Percentiles rank a stretch among this genome's conserved stretches.
These are phyloP conservation scores for Rhytidiadelphus loreus DNA, from an alignment of 225 moss, liverwort and hornwort genomes.

Conservation along the genomic window DNA sequence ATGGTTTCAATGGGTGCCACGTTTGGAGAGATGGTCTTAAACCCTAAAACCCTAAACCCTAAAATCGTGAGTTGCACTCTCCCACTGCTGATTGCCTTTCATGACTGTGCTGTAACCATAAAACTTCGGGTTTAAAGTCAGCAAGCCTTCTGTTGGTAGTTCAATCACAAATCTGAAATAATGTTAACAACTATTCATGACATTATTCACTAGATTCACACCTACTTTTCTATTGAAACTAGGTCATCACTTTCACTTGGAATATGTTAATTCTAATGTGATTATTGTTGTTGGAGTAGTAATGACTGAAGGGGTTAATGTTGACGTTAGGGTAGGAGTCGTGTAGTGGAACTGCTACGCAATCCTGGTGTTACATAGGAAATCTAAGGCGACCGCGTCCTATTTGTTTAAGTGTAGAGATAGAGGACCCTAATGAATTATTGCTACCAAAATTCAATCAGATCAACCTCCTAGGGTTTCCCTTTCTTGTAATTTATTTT, in stretches of 20 bases:
- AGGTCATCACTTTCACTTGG: neutral
- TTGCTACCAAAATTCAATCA: neutral
- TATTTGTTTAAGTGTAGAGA: neutral
- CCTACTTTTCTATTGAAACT: neutral
- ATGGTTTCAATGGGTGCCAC: neutral
- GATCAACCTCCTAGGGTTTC: neutral
- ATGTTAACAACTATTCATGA: neutral
- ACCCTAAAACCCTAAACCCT: neutral
- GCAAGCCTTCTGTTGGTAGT: neutral
- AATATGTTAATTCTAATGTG: neutral
- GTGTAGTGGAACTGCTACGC: neutral
- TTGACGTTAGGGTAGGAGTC: neutral
- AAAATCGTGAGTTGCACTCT: neutral
- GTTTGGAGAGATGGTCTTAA: neutral
- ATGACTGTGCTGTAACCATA: neutral
- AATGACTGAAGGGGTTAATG: neutral
- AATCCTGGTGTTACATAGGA: neutral
- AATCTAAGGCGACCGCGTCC: neutral
- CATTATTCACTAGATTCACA: neutral
- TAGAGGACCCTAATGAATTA: neutral
- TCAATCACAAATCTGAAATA: neutral
- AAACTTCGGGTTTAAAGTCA: neutral
- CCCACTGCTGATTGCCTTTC: neutral
- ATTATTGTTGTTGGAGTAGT: neutral
- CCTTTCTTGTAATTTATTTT: neutral